phyloP scores from a whole-genome alignment of 1,284 basidiomycete genomes.

The Marasmius oreades region DNA sequence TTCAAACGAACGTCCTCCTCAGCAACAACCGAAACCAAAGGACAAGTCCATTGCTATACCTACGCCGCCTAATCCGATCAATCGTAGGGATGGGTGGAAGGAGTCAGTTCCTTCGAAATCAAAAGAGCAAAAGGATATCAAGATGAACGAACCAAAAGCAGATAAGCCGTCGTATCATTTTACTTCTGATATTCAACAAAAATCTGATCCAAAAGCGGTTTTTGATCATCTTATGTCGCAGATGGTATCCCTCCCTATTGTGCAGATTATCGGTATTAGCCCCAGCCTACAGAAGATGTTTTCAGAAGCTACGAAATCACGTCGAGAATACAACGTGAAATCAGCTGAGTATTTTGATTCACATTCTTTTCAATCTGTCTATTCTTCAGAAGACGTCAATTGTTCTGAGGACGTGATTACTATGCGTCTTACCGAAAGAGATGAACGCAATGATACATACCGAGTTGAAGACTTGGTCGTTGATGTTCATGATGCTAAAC shows the following conservation, averaged over 20 bases:
- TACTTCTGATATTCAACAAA: constrained; percentile 6
- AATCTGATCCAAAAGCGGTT: neutral
- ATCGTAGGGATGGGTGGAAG: constrained; percentile 6
- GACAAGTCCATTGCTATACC: neutral
- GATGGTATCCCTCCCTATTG: neutral
- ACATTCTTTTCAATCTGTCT: neutral
- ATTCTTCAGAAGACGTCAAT: neutral
- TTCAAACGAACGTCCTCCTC: neutral
- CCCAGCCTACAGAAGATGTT: constrained; percentile 1
- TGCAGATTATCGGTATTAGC: neutral
- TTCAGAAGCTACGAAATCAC: neutral
- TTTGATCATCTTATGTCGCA: neutral
- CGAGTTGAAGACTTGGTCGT: neutral
- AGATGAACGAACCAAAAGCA: neutral
- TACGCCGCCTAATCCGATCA: neutral
- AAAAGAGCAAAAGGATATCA: neutral
- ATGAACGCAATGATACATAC: neutral
- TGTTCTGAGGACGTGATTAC: neutral
- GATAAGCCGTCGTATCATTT: neutral
- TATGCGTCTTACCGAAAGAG: neutral
- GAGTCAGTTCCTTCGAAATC: neutral
- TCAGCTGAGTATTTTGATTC: neutral
- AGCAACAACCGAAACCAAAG: neutral
- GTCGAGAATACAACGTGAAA: neutral
- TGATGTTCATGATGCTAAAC: neutral